A percentile compares a stretch with the other conserved stretches of the same genome.
Conservation (phyloP, 2,329 filamentous ascomycete genomes). For the Chaetomiaceae sp. region DNA sequence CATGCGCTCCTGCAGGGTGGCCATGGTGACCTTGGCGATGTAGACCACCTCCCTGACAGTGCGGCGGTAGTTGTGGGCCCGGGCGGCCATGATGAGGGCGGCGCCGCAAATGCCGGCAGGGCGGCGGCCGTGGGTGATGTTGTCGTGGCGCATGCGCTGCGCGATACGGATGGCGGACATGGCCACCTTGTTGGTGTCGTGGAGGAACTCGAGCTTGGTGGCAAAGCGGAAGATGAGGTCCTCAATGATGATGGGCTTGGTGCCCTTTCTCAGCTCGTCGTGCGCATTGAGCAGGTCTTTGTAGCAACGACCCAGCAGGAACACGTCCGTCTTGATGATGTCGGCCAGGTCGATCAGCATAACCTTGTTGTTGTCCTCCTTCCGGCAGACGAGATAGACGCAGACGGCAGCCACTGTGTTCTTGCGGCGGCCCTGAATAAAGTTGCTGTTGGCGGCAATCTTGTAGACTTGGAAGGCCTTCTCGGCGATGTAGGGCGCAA, state of each 20-base stretch:
- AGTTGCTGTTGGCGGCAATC: conserved; percentile 68
- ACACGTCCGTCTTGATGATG: conserved; percentile 78
- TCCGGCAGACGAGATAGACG: conserved; percentile 82
- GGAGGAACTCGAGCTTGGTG: conserved; percentile 83
- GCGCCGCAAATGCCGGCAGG: conserved; percentile 93
- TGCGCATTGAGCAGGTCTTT: conserved; percentile 71
- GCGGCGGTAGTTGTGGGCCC: conserved; percentile 96
- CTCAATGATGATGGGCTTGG: conserved; percentile 74
- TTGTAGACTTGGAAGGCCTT: conserved; percentile 70
- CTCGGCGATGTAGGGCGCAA: conserved; percentile 60
- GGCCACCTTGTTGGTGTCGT: conserved; percentile 76
- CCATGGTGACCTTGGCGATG: conserved; percentile 91
- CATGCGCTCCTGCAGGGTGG: conserved; percentile 86
- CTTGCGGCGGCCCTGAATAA: conserved; percentile 80
- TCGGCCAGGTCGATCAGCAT: conserved; percentile 97
- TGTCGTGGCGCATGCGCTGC: conserved; percentile 90
- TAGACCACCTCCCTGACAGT: conserved; percentile 96
- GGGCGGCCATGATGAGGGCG: conserved; percentile 87
- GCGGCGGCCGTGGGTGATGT: conserved; percentile 92
- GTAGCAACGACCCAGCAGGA: conserved; percentile 84
- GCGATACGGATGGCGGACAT: conserved; percentile 84
- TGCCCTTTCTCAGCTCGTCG: conserved; percentile 49
- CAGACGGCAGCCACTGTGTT: conserved; percentile 85
- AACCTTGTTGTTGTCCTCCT: conserved; percentile 71
- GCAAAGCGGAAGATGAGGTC: conserved; percentile 90